Evolutionary conservation across 495 filamentous ascomycete species (phyloP).

Genomic region (Neurospora africana): DNA sequence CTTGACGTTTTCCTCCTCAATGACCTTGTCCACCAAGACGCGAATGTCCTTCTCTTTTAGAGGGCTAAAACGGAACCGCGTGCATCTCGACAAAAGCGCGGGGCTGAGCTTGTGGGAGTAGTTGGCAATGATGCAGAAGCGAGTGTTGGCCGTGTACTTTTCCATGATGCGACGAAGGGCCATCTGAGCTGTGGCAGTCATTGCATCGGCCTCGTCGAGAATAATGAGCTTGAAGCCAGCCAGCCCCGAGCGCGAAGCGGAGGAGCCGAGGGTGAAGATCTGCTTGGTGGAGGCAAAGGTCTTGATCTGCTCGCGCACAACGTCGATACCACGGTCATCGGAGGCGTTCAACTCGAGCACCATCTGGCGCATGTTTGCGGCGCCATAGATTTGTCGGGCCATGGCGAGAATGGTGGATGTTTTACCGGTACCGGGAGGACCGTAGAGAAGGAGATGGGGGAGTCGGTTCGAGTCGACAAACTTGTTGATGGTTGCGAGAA

Average conservation of each 20-base stretch:
- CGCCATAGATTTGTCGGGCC: slow-evolving; percentile 84
- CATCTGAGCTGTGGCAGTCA: slow-evolving; percentile 97
- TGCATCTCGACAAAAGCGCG: slow-evolving; percentile 85
- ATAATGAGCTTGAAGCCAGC: slow-evolving; percentile 91
- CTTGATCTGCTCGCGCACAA: slow-evolving; percentile 97
- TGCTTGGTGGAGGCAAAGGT: slow-evolving; percentile 79
- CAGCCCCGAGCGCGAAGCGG: slow-evolving; percentile 35
- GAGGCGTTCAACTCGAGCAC: slow-evolving; percentile 95
- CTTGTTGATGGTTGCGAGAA: slow-evolving; percentile 90
- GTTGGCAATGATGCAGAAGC: slow-evolving; percentile 98
- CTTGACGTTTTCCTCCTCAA: slow-evolving; percentile 75
- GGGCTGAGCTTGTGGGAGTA: slow-evolving; percentile 99
- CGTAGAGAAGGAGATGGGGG: slow-evolving; percentile 95
- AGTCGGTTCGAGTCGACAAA: slow-evolving; percentile 89
- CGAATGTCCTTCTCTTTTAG: slow-evolving; percentile 80
- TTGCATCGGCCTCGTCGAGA: slow-evolving; percentile 94
- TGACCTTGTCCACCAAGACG: slow-evolving; percentile 74
- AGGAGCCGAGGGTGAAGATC: slow-evolving; percentile 38
- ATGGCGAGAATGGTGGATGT: slow-evolving; percentile 91
- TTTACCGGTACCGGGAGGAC: slow-evolving; percentile 94
- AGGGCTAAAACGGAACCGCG: slow-evolving; percentile 89
- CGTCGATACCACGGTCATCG: slow-evolving; percentile 95
- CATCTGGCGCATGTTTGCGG: slow-evolving; percentile 92
- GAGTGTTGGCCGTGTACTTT: slow-evolving; percentile 94
- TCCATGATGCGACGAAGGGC: slow-evolving; percentile 96